Percentiles rank a stretch among this genome's conserved stretches.
Conservation (phyloP, 2,329 filamentous ascomycete species). For the Diaporthe caulivora region DNA sequence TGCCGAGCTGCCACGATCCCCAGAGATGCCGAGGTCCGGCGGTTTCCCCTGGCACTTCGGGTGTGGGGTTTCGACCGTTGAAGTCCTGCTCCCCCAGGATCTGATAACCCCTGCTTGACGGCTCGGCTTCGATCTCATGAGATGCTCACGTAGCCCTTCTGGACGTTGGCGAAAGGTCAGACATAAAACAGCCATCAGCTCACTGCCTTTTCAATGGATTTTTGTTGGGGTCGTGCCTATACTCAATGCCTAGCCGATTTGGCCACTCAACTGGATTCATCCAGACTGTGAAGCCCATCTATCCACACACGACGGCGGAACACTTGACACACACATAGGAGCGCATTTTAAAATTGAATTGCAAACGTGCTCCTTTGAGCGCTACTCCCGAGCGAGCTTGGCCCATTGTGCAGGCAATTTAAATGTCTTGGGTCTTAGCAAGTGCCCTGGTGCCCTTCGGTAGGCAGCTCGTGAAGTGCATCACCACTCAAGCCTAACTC, state of each 20-base stretch:
- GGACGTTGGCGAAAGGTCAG: no score
- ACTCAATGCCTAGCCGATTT: no score
- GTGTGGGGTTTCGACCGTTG: slow-evolving; percentile 34
- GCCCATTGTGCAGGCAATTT: background rate
- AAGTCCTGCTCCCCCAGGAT: slow-evolving; percentile 6
- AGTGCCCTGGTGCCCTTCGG: background rate
- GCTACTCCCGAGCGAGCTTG: background rate
- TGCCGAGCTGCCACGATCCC: slow-evolving; percentile 19
- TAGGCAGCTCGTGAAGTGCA: background rate
- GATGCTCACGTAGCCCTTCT: no score
- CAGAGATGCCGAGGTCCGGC: slow-evolving; percentile 38
- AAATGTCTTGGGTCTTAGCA: background rate
- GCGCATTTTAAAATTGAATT: background rate
- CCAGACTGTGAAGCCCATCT: background rate
- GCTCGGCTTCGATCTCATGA: background rate
- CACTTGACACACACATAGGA: background rate
- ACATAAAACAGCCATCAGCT: no score
- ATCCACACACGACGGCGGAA: background rate
- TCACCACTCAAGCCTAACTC: background rate
- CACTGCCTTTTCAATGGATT: no score
- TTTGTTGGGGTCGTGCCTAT: no score
- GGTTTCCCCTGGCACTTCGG: slow-evolving; percentile 27
- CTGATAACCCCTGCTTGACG: slow-evolving; percentile 7
- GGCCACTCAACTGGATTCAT: background rate
- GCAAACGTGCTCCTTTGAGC: background rate